These are phyloP conservation scores for Cryptococcus neoformans DNA, from an alignment of 1,284 basidiomycete species.

Conservation along the genomic window DNA sequence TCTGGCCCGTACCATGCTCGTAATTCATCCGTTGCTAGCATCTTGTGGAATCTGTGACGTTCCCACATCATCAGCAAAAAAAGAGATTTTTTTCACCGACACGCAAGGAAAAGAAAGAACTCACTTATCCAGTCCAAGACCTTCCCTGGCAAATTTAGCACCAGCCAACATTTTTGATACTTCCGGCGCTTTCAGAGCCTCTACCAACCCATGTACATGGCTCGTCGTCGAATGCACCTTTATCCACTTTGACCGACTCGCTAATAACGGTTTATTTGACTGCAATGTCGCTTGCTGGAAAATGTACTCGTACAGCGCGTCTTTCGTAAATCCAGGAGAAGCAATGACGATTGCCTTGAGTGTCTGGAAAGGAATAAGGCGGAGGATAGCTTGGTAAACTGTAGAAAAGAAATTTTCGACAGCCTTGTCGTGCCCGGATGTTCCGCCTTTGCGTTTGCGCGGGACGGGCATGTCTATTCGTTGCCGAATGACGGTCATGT, in stretches of 20 bases:
- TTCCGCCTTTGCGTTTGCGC: constrained; percentile 79
- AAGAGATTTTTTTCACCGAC: neutral
- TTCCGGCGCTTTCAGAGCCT: constrained; percentile 91
- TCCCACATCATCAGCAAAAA: neutral
- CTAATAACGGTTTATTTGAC: constrained; percentile 77
- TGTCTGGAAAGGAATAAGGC: constrained; percentile 79
- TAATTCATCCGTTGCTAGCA: constrained; percentile 89
- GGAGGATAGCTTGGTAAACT: constrained; percentile 80
- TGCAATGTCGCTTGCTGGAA: constrained; percentile 74
- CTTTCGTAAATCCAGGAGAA: constrained; percentile 93
- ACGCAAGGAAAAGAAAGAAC: constrained; percentile 16
- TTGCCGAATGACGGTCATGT: constrained; percentile 94
- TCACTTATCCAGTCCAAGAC: constrained; percentile 82
- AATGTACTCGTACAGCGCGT: constrained; percentile 78
- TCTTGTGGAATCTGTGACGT: constrained; percentile 81
- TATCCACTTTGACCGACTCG: constrained; percentile 77
- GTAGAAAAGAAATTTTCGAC: constrained; percentile 76
- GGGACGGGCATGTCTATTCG: constrained; percentile 88
- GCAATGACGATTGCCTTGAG: constrained; percentile 93
- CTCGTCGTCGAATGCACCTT: constrained; percentile 89
- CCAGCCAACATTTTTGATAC: constrained; percentile 72
- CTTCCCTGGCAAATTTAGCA: constrained; percentile 96
- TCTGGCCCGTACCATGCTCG: constrained; percentile 98
- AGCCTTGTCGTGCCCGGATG: constrained; percentile 83
- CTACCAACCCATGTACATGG: constrained; percentile 93